phyloP scores from a whole-genome alignment of 2,329 filamentous ascomycete species.

The Sarocladium oryzae region DNA sequence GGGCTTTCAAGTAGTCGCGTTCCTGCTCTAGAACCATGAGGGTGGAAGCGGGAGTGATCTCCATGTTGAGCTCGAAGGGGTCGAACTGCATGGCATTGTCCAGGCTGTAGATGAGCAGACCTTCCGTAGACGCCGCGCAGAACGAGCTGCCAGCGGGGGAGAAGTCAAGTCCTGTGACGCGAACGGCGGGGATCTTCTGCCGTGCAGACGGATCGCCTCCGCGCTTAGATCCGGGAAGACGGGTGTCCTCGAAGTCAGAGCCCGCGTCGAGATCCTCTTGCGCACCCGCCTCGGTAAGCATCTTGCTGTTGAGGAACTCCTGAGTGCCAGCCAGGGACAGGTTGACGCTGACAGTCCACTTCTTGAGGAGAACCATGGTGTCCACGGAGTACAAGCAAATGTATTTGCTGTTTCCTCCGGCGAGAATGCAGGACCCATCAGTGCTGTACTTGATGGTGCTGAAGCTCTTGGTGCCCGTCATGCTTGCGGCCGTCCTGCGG shows the following conservation, averaged over 20 bases:
- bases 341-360: conserved; percentile 93
- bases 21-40: conserved; percentile 60
- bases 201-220: conserved; percentile 75
- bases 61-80: conserved; percentile 91
- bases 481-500: conserved; percentile 84
- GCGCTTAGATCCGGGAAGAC: conserved; percentile 78
- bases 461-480: conserved; percentile 85
- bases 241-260: conserved; percentile 79
- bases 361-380: conserved; percentile 86
- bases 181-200: conserved; percentile 71
- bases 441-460: conserved; percentile 83
- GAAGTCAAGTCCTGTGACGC: conserved; percentile 79
- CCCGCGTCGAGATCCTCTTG: conserved; percentile 80
- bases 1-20: conserved; percentile 79
- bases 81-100: conserved; percentile 84
- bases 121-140: conserved; percentile 92
- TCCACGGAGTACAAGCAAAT: conserved; percentile 95
- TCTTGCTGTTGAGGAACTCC: conserved; percentile 90
- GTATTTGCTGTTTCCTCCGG: conserved; percentile 95
- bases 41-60: conserved; percentile 82
- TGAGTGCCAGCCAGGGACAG: conserved; percentile 93
- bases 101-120: conserved; percentile 85
- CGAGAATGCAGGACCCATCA: conserved; percentile 84
- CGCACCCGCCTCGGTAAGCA: conserved; percentile 86
- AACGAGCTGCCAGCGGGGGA: conserved; percentile 85